Conservation (phyloP, 2,329 filamentous ascomycete genomes). For the Microsporum ferrugineum region DNA sequence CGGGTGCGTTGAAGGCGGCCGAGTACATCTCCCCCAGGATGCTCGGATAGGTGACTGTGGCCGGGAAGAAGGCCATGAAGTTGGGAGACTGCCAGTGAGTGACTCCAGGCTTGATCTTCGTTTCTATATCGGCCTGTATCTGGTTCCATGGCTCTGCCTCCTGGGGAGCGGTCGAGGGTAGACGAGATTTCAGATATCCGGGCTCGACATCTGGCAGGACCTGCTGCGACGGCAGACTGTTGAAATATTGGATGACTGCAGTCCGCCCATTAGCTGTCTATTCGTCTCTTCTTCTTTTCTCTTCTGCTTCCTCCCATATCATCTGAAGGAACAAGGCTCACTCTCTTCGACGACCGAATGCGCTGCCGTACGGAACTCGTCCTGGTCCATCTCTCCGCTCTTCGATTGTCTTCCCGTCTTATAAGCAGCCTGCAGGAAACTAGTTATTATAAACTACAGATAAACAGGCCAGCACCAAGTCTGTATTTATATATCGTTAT, state of each 20-base stretch:
- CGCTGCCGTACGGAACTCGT: slow-evolving; percentile 66
- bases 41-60: slow-evolving; percentile 64
- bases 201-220: slow-evolving; percentile 71
- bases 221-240: slow-evolving; percentile 55
- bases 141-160: slow-evolving; percentile 59
- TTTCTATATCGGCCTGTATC: slow-evolving; percentile 73
- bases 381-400: slow-evolving; percentile 53
- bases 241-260: slow-evolving; percentile 72
- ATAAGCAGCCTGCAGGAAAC: not conserved
- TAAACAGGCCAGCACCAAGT: not conserved
- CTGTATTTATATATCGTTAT: too few species aligned
- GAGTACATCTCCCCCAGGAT: slow-evolving; percentile 91
- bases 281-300: not conserved
- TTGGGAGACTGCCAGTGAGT: slow-evolving; percentile 93
- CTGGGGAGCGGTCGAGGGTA: slow-evolving; percentile 58
- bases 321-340: slow-evolving; percentile 25
- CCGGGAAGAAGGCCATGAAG: slow-evolving; percentile 94
- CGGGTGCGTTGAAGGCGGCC: slow-evolving; percentile 74
- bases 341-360: slow-evolving; percentile 72
- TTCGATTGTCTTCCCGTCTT: not conserved
- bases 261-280: not conserved
- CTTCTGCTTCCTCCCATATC: too few species aligned
- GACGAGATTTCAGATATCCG: slow-evolving; percentile 70
- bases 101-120: slow-evolving; percentile 79
- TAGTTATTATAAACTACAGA: not conserved